Conservation (phyloP, 2,329 filamentous ascomycete species). For the Calcarisporium arbuscula region DNA sequence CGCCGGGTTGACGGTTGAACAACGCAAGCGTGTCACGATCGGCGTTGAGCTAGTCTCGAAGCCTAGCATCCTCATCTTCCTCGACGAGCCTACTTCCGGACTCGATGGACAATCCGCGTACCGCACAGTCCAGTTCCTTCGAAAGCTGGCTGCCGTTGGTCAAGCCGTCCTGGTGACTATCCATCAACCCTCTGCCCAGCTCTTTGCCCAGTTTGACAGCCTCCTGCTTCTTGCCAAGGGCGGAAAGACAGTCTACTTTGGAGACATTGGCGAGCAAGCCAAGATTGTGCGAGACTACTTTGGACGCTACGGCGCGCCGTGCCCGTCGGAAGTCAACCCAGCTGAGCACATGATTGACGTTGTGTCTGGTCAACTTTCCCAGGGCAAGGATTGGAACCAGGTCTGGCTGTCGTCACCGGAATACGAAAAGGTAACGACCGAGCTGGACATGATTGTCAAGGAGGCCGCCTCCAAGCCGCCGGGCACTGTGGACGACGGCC, state of each 20-base stretch:
- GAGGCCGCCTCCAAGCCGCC: slow-evolving; percentile 42
- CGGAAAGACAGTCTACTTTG: slow-evolving; percentile 62
- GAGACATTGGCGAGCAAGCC: slow-evolving; percentile 54
- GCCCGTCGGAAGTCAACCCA: slow-evolving; percentile 57
- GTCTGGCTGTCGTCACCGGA: slow-evolving; percentile 63
- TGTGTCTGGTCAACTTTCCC: slow-evolving; percentile 42
- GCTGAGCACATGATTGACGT: slow-evolving; percentile 70
- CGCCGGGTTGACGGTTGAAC: slow-evolving; percentile 43
- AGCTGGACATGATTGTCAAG: slow-evolving; percentile 57
- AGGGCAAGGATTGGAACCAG: slow-evolving; percentile 56
- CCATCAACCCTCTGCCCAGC: slow-evolving; percentile 61
- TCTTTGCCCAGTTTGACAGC: slow-evolving; percentile 62
- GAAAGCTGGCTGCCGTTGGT: slow-evolving; percentile 58
- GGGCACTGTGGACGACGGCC: slow-evolving; percentile 41
- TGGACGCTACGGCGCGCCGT: slow-evolving; percentile 56
- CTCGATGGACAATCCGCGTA: slow-evolving; percentile 64
- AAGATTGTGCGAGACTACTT: slow-evolving; percentile 57
- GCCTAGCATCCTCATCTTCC: slow-evolving; percentile 52
- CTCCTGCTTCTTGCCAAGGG: slow-evolving; percentile 59
- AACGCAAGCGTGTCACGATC: slow-evolving; percentile 51
- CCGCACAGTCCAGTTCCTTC: slow-evolving; percentile 58
- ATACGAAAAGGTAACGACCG: slow-evolving; percentile 45
- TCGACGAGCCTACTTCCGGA: slow-evolving; percentile 58
- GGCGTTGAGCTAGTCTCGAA: slow-evolving; percentile 57
- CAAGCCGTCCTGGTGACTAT: slow-evolving; percentile 66